Evolutionary conservation across 2,329 filamentous ascomycete genomes (phyloP).

Genomic region (Dactylellina leptospora): DNA sequence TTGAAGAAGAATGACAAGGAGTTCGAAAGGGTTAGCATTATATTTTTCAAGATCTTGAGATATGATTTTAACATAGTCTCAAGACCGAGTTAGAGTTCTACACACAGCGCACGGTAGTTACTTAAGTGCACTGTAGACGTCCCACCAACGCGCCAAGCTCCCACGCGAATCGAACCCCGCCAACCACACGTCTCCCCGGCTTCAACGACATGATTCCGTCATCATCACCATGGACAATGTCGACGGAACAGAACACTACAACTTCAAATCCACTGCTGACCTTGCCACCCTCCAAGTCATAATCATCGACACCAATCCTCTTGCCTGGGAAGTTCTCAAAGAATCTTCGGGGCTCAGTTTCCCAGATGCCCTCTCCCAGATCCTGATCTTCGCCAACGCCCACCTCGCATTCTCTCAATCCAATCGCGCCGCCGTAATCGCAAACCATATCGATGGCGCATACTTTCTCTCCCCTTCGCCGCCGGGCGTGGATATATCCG

Average conservation of each 20-base stretch:
- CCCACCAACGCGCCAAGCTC: not conserved
- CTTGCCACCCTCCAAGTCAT: conserved; percentile 84
- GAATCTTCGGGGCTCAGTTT: conserved; percentile 72
- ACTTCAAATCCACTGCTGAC: conserved; percentile 60
- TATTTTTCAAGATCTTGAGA: too few species aligned
- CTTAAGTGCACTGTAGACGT: not conserved
- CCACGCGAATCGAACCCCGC: not conserved
- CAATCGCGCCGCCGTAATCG: conserved; percentile 91
- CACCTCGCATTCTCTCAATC: conserved; percentile 93
- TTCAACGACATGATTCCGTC: conserved; percentile 15
- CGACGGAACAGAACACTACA: conserved; percentile 62
- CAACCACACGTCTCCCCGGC: conserved; percentile 12
- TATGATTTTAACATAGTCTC: too few species aligned
- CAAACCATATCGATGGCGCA: conserved; percentile 84
- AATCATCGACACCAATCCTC: conserved; percentile 94
- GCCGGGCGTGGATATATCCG: conserved; percentile 55
- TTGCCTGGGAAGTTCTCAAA: conserved; percentile 85
- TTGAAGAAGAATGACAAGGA: too few species aligned
- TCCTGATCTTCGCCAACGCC: conserved; percentile 95
- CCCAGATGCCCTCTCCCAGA: conserved; percentile 82
- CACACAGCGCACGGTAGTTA: not conserved
- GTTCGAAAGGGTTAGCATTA: too few species aligned
- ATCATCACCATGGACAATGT: conserved; percentile 55
- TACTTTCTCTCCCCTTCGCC: conserved; percentile 83
- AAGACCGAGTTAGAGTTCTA: too few species aligned